A percentile compares a stretch with the other conserved stretches of the same genome.
Conservation (phyloP, 352 stramenopile species). For the Phytophthora boehmeriae region DNA sequence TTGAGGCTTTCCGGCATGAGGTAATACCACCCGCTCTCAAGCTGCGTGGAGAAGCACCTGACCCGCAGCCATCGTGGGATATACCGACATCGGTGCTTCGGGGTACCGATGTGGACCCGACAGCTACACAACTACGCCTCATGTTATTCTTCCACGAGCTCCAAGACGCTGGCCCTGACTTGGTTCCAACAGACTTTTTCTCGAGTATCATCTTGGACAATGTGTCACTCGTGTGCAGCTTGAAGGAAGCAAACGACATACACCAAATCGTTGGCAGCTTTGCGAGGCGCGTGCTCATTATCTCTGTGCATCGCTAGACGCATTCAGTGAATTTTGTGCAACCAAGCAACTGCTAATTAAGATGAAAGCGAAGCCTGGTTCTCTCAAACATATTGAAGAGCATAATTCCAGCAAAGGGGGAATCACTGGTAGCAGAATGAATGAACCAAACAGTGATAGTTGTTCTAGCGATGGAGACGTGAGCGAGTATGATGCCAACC, state of each 20-base stretch:
- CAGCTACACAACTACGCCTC: slow-evolving; percentile 62
- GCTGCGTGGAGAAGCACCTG: slow-evolving; percentile 21
- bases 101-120: slow-evolving; percentile 75
- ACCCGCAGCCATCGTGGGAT: slow-evolving; percentile 20
- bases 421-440: background rate
- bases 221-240: slow-evolving; percentile 58
- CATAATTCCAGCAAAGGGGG: background rate
- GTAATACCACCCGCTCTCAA: slow-evolving; percentile 22
- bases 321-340: slow-evolving; percentile 69
- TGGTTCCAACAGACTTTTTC: slow-evolving; percentile 70
- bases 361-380: slow-evolving; percentile 47
- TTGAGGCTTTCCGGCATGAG: slow-evolving; percentile 33
- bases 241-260: slow-evolving; percentile 82
- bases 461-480: background rate
- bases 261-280: slow-evolving; percentile 82
- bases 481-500: background rate
- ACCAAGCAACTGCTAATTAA: slow-evolving; percentile 75
- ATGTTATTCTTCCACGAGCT: slow-evolving; percentile 88
- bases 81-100: slow-evolving; percentile 12
- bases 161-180: slow-evolving; percentile 62
- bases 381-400: background rate
- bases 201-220: slow-evolving; percentile 84
- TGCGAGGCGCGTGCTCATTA: slow-evolving; percentile 80
- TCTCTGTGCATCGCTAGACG: slow-evolving; percentile 63
- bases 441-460: background rate